Conservation (phyloP, 2,329 filamentous ascomycete species). For the Xylariomycetidae sp. region DNA sequence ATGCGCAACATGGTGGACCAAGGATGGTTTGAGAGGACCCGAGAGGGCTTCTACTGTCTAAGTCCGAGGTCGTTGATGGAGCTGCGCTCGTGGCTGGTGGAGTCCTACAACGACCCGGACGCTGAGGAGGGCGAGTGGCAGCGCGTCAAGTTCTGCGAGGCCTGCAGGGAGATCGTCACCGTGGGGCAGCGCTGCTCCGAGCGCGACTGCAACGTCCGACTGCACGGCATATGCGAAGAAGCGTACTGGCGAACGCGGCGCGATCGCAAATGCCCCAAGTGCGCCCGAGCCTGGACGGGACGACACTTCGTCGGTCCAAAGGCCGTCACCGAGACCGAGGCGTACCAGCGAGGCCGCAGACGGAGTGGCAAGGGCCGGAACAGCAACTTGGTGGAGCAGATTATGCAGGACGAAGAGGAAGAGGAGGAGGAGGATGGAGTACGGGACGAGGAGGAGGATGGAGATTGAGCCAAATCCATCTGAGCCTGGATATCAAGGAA, state of each 20-base stretch:
- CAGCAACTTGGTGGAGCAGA: conserved; percentile 29
- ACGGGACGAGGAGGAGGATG: conserved; percentile 25
- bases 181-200: conserved; percentile 71
- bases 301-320: conserved; percentile 49
- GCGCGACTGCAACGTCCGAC: conserved; percentile 58
- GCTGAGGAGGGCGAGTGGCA: conserved; percentile 56
- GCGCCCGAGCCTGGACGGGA: conserved; percentile 44
- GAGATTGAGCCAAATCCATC: too few species aligned
- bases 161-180: conserved; percentile 86
- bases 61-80: conserved; percentile 78
- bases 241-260: conserved; percentile 65
- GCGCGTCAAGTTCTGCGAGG: conserved; percentile 79
- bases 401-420: conserved; percentile 24
- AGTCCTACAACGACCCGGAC: conserved; percentile 77
- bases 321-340: conserved; percentile 48
- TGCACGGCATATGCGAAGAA: conserved; percentile 72
- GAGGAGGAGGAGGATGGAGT: conserved; percentile 24
- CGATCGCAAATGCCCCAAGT: conserved; percentile 59
- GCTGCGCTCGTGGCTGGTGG: conserved; percentile 74
- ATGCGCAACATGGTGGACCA: conserved; percentile 66
- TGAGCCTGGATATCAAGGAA: too few species aligned
- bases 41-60: conserved; percentile 66
- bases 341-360: conserved; percentile 39
- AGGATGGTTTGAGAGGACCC: conserved; percentile 78
- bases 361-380: conserved; percentile 27